Conservation (phyloP, 768 basidiomycete species). For the Boletus tylopilopsis region DNA sequence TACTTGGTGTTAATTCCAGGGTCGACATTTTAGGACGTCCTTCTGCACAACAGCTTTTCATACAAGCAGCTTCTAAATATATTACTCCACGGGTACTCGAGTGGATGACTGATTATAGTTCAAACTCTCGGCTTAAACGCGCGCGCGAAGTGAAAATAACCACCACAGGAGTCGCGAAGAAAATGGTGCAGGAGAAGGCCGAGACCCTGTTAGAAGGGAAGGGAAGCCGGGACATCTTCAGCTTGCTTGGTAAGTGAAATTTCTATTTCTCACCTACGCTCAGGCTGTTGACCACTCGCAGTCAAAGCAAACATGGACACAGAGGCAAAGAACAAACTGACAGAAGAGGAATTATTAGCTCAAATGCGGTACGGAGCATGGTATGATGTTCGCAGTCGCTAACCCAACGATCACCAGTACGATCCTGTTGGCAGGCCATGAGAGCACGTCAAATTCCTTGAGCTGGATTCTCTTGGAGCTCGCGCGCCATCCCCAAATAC, state of each 20-base stretch:
- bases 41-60: slow-evolving; percentile 17
- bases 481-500: slow-evolving; percentile 52
- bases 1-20: slow-evolving; percentile 17
- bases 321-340: slow-evolving; percentile 23
- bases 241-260: slow-evolving; percentile 36
- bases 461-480: slow-evolving; percentile 65
- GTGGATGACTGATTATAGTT: slow-evolving; percentile 30
- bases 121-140: slow-evolving; percentile 19
- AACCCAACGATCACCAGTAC: slow-evolving; percentile 29
- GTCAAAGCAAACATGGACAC: slow-evolving; percentile 30
- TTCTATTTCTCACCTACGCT: neutral
- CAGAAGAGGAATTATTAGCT: slow-evolving; percentile 13
- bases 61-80: slow-evolving; percentile 11
- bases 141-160: slow-evolving; percentile 9
- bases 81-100: slow-evolving; percentile 25
- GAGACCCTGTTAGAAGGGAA: slow-evolving; percentile 9
- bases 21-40: slow-evolving; percentile 16
- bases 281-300: slow-evolving; percentile 3
- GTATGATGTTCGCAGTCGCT: neutral
- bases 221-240: slow-evolving; percentile 18
- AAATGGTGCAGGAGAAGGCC: slow-evolving; percentile 19
- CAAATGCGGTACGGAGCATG: slow-evolving; percentile 19
- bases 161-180: slow-evolving; percentile 9
- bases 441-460: slow-evolving; percentile 56
- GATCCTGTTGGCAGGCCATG: slow-evolving; percentile 50